A percentile compares a stretch with the other conserved stretches of the same genome.
Conservation (phyloP, 768 basidiomycete genomes). For the Cyathus striatus region DNA sequence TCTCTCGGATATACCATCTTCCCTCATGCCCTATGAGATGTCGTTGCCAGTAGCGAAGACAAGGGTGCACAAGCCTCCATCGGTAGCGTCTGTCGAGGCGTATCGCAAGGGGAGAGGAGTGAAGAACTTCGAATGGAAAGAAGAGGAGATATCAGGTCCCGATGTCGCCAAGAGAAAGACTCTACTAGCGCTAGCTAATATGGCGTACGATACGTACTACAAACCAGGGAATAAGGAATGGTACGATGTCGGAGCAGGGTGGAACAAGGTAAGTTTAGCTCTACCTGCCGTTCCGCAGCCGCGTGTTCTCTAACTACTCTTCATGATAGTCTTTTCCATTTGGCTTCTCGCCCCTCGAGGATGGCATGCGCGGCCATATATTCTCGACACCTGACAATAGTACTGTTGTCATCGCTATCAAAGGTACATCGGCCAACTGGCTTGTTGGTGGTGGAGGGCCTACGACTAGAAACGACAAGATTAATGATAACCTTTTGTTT, state of each 20-base stretch:
- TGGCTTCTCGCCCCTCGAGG: conserved; percentile 85
- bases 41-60: too few relatives aligned
- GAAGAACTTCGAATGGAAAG: background rate
- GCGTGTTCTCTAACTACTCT: background rate
- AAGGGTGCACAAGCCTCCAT: conserved; percentile 41
- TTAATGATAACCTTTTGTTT: conserved; percentile 94
- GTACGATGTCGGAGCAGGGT: background rate
- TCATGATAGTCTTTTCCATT: conserved; percentile 55
- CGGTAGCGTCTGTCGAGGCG: conserved; percentile 28
- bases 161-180: background rate
- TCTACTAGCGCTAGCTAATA: background rate
- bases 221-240: background rate
- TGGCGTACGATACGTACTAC: background rate
- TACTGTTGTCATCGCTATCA: conserved; percentile 84
- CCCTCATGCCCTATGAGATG: too few relatives aligned
- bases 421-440: conserved; percentile 85
- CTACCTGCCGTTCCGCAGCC: background rate
- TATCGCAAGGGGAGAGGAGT: conserved; percentile 29
- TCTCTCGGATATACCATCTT: too few relatives aligned
- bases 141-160: background rate
- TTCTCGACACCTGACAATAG: conserved; percentile 82
- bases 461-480: conserved; percentile 83
- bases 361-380: conserved; percentile 89
- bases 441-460: conserved; percentile 69
- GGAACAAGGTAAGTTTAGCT: background rate